Base-by-base conservation (phyloP, 2,329 filamentous ascomycete genomes). In the Aspergillus ustus region DNA sequence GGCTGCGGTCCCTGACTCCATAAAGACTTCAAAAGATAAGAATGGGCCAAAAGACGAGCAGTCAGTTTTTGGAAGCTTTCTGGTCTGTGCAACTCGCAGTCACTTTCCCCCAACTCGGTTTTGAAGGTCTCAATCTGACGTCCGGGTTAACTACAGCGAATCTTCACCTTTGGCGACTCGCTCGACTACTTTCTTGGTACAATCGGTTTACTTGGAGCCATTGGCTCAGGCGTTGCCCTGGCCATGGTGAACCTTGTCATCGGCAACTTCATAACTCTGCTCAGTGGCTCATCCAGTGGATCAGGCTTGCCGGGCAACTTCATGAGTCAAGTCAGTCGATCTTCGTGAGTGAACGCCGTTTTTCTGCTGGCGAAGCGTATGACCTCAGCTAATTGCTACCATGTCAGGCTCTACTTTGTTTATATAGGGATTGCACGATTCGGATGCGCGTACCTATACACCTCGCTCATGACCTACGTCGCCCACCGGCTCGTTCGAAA, bases 211-310 rank as follows among this genome's bases (percentile, higher is more conserved):
- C 13, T 62, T 20, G 56, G 56, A 43, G 65, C 70, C 20, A 62
- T 71, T 13, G 69, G 63, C 1, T 69, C 71, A 9, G 72, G 72
- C 3, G 63, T 70, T 13, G 62, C 67, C 7, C 64, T 77, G 52
- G 72, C 77, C 2, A 59, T 78, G 56, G 70, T 79, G 68, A 78
- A 76, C 52, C 63, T 80, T 29, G 70, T 80, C 11, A 75, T 80
- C 44, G 77, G 77, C 63, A 60, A 59, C 46, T 67, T 69, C 52
- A 58, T 70, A 61, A 48, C 68, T 25, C 65, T 71, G 19, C 73
- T 75, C 48, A 75, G 68, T 8, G 62, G 66, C 19, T 71, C 68
- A 59, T 56, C 66, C 50, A 48, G 59, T 25, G 20, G n/a, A 56
- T 44, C 34, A 19, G 45, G n/a, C 29, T 69, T 53, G 57, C 66